phyloP scores from a whole-genome alignment of 805 yeast species.

The Candida odintsovae region DNA sequence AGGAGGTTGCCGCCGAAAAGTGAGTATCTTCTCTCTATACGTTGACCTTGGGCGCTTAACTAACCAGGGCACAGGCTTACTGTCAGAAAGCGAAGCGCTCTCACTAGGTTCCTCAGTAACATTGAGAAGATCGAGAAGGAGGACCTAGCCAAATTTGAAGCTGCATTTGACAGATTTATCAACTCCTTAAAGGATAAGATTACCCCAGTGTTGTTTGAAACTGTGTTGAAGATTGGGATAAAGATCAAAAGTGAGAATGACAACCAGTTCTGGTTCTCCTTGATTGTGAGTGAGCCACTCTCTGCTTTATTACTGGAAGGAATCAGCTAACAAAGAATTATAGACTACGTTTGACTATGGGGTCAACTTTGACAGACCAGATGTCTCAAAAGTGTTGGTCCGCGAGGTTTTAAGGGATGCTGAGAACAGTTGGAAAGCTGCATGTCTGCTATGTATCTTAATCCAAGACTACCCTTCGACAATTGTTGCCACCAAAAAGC shows the following conservation, averaged over 20 bases:
- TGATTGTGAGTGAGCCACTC: conserved; percentile 10
- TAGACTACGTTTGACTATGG: conserved; percentile 15
- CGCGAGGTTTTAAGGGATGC: conserved; percentile 6
- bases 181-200: conserved; percentile 8
- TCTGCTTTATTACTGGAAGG: not conserved
- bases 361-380: conserved; percentile 11
- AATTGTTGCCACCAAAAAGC: not conserved
- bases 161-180: conserved; percentile 9
- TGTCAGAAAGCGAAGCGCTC: conserved; percentile 3
- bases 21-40: not conserved
- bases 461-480: conserved; percentile 17
- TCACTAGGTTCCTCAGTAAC: not conserved
- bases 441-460: conserved; percentile 20
- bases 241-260: conserved; percentile 10
- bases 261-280: conserved; percentile 20
- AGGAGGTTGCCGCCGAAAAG: not conserved
- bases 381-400: conserved; percentile 7
- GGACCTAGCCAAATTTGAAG: conserved; percentile 4
- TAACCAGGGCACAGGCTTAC: conserved; percentile 1
- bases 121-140: not conserved
- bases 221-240: conserved; percentile 20
- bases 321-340: not conserved
- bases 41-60: not conserved
- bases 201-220: conserved; percentile 14
- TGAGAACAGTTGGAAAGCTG: conserved; percentile 23